Base-by-base conservation (phyloP, 495 filamentous ascomycete species). In the Hyaloscypha hepaticicola region DNA sequence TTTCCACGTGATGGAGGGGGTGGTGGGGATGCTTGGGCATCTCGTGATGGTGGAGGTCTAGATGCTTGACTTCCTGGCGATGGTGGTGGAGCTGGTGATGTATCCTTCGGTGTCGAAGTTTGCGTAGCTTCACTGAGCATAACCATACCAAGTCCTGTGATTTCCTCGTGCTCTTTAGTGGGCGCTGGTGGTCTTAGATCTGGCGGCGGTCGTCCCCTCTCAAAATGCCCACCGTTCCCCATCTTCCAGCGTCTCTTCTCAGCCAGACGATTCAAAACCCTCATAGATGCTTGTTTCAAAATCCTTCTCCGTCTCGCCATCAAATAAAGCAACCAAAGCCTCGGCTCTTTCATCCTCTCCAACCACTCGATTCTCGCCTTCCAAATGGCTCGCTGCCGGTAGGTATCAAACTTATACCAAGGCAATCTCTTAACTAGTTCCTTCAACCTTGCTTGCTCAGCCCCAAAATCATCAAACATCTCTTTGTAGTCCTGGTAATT, bases 231-330 rank as follows among this genome's bases (percentile, higher is more conserved):
- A 14, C 26, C 63, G n/a, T 38, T 53, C 45, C 26, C 63, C 29
- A 58, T 21, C 33, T 56, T 62, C n/a, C 21, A 12, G 1, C 24
- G 25, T 45, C 63, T 63, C 64, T 70, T 70, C 48, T 66, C 60
- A 22, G 29, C 41, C 55, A 70, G 34, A 14, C 55, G 22, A 27
- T 33, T 25, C 2, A 61, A 4, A 0, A 70, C 57, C 38, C 52
- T 60, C n/a, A 33, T 33, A 0, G 56, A 29, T 22, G 60, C 64
- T 22, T 60, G 26, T 27, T 64, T 64, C n/a, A 70, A 45, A 33
- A 70, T 70, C 16, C 68, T 64, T 21, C 57, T 64, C 51, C 64
- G 12, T 34, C 64, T 63, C 11, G 64, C 68, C 64, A 70, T 64
- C 50, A 70, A 53, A 61, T 64, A 70, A 8, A 66, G 34, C 21